A percentile compares a stretch with the other conserved stretches of the same genome.
Conservation (phyloP, 2,329 filamentous ascomycete genomes). For the Botryotinia convoluta region DNA sequence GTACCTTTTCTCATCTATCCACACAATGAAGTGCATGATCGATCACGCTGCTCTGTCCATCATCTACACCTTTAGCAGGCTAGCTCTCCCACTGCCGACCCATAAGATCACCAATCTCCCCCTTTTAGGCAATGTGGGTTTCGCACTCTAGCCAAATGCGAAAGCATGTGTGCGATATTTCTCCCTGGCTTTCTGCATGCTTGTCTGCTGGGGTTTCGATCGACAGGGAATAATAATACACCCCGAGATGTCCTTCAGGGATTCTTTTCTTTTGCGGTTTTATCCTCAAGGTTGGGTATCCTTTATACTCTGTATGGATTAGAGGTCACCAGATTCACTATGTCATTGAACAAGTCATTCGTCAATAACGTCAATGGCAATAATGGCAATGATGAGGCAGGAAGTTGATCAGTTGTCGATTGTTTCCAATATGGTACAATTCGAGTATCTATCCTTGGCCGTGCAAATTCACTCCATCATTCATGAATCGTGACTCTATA, state of each 20-base stretch:
- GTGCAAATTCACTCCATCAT: neutral
- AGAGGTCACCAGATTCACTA: neutral
- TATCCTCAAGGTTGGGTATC: too few species aligned
- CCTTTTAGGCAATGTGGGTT: neutral
- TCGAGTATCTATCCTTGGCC: neutral
- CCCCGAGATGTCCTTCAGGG: neutral
- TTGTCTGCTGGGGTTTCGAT: neutral
- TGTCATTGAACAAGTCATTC: neutral
- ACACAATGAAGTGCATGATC: neutral
- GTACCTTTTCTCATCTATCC: neutral
- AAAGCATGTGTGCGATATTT: neutral
- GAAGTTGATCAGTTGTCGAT: neutral
- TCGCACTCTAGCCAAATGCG: neutral
- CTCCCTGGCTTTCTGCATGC: neutral
- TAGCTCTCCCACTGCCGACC: neutral
- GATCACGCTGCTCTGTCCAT: neutral
- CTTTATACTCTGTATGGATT: neutral
- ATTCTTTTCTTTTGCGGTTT: neutral
- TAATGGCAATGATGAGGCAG: neutral
- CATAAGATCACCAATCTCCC: constrained; percentile 11
- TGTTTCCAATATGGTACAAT: neutral
- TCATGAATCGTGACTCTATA: neutral
- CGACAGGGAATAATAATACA: neutral
- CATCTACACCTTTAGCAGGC: neutral
- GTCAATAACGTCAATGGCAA: neutral